Conservation (phyloP, 2,329 filamentous ascomycete genomes). For the Pseudogymnoascus sp. region DNA sequence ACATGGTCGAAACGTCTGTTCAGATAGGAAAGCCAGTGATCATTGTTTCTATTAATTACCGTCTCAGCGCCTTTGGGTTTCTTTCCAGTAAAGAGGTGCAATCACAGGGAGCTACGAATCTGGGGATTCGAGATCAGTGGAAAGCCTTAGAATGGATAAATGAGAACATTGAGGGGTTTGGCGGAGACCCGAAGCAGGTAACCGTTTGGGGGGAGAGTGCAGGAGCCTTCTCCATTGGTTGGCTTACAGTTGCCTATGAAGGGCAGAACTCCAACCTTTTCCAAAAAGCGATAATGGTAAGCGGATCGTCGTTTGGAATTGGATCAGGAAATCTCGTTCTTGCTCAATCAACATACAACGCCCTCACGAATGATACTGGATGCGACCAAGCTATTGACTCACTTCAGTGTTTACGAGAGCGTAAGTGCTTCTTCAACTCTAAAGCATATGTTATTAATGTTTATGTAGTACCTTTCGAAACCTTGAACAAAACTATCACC, state of each 20-base stretch:
- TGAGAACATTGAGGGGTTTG: conserved; percentile 50
- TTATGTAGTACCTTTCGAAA: conserved; percentile 34
- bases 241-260: conserved; percentile 48
- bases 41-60: conserved; percentile 50
- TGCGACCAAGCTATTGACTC: conserved; percentile 43
- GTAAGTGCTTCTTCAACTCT: conserved; percentile 37
- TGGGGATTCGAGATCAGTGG: conserved; percentile 56
- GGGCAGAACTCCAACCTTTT: conserved; percentile 33
- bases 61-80: conserved; percentile 60
- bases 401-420: conserved; percentile 47
- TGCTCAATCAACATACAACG: conserved; percentile 35
- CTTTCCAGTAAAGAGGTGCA: conserved; percentile 38
- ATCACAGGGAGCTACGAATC: conserved; percentile 47
- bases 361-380: conserved; percentile 43
- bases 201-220: conserved; percentile 55
- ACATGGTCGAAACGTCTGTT: conserved; percentile 29
- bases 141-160: conserved; percentile 51
- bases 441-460: conserved; percentile 7
- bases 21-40: conserved; percentile 35
- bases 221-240: conserved; percentile 58
- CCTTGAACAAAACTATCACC: conserved; percentile 36
- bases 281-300: conserved; percentile 47
- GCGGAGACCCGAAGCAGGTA: conserved; percentile 48
- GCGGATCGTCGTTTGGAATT: conserved; percentile 29
- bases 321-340: not conserved